phyloP scores from a whole-genome alignment of 2,329 filamentous ascomycete genomes.

The Stylonectria norvegica region DNA sequence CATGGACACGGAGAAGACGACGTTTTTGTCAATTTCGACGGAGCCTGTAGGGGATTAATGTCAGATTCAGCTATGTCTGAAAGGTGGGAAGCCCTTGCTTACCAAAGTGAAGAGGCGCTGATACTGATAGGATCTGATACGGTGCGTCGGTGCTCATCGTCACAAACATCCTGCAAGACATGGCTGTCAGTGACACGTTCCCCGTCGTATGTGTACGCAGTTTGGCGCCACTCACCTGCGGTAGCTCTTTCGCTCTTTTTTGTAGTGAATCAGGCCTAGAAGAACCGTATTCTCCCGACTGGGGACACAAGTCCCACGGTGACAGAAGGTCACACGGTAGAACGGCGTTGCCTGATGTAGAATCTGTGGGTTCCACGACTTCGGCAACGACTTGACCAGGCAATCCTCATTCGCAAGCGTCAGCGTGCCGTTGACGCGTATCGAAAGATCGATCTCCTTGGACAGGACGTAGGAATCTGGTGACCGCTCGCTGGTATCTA shows the following conservation, averaged over 20 bases:
- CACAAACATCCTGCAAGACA: slow-evolving; percentile 1
- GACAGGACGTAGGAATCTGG: not conserved
- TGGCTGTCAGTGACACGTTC: too few species aligned
- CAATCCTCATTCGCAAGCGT: not conserved
- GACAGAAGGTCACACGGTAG: slow-evolving; percentile 5
- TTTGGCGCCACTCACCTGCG: slow-evolving; percentile 2
- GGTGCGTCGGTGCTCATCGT: slow-evolving; percentile 5
- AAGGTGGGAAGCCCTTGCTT: too few species aligned
- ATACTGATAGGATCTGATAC: slow-evolving; percentile 3
- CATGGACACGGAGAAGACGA: slow-evolving; percentile 6
- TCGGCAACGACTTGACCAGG: slow-evolving; percentile 1
- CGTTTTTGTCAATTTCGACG: slow-evolving; percentile 3
- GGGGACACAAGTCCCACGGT: slow-evolving; percentile 2
- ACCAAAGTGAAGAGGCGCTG: slow-evolving; percentile 5
- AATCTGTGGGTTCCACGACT: not conserved
- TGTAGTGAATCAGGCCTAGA: slow-evolving; percentile 4
- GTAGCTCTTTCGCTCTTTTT: slow-evolving; percentile 1
- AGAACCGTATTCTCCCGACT: slow-evolving; percentile 4
- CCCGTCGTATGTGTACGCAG: too few species aligned
- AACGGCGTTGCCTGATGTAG: slow-evolving; percentile 6
- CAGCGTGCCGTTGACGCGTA: too few species aligned
- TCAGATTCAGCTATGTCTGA: too few species aligned
- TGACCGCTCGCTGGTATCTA: not conserved
- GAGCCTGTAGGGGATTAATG: not conserved
- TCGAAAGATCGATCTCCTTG: too few species aligned